phyloP scores from a whole-genome alignment of 2,329 filamentous ascomycete species.

The Claviceps purpurea region DNA sequence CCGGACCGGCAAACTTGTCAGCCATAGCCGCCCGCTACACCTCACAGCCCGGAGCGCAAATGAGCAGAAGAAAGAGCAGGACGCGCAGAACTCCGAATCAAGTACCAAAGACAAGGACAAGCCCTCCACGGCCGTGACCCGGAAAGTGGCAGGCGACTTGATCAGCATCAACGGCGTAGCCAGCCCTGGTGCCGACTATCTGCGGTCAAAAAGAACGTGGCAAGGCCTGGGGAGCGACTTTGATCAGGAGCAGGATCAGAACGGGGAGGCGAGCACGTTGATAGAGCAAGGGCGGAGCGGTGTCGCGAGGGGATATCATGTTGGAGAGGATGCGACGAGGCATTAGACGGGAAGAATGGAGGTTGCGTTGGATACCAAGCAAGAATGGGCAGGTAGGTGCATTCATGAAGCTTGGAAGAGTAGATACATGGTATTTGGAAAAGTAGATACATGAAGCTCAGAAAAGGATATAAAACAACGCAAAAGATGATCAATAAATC shows the following conservation, averaged over 20 bases:
- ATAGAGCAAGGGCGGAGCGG: constrained; percentile 81
- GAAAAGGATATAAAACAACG: background rate
- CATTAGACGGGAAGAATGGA: constrained; percentile 11
- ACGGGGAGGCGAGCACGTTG: constrained; percentile 40
- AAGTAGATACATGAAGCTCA: background rate
- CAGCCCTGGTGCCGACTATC: constrained; percentile 84
- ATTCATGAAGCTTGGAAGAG: background rate
- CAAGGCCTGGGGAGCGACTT: constrained; percentile 84
- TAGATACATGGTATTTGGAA: too few relatives aligned
- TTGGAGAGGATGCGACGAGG: constrained; percentile 42
- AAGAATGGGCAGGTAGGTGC: background rate
- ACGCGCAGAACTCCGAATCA: background rate
- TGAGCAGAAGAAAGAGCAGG: background rate
- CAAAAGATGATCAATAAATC: background rate
- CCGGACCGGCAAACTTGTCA: constrained; percentile 71
- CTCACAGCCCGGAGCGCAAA: constrained; percentile 20
- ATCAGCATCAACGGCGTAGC: constrained; percentile 70
- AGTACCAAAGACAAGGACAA: background rate
- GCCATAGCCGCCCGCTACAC: constrained; percentile 63
- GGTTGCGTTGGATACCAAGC: background rate
- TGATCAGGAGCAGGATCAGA: constrained; percentile 20
- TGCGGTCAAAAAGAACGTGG: constrained; percentile 78
- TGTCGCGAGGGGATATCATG: constrained; percentile 76
- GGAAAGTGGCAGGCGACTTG: constrained; percentile 50
- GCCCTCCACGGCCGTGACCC: constrained; percentile 36